A percentile compares a stretch with the other conserved stretches of the same genome.
These are phyloP conservation scores for Penicillium sp. DNA, from an alignment of 2,329 filamentous ascomycete genomes.

Conservation along the genomic window DNA sequence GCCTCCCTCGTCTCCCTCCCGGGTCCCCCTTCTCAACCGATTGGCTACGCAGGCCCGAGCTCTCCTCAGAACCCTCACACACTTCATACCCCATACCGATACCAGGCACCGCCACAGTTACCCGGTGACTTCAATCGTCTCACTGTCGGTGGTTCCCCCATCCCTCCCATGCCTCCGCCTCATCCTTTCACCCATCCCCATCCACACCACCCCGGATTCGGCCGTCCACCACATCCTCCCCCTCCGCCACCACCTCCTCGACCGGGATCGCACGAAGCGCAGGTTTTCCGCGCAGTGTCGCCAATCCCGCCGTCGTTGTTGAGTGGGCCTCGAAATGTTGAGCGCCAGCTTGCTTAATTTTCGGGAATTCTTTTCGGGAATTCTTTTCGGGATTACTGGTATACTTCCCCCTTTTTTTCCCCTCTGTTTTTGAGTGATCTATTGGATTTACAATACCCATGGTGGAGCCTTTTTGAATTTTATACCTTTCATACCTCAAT, in stretches of 20 bases:
- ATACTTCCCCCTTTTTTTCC: not conserved
- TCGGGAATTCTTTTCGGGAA: not conserved
- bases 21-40: constrained; percentile 42
- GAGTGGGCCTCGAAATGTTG: constrained; percentile 37
- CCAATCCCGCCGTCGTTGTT: constrained; percentile 27
- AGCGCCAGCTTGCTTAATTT: constrained; percentile 44
- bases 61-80: constrained; percentile 4
- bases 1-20: constrained; percentile 74
- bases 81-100: constrained; percentile 17
- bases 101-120: constrained; percentile 21
- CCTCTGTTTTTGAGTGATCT: not conserved
- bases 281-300: constrained; percentile 21
- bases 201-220: constrained; percentile 16
- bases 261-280: constrained; percentile 23
- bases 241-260: constrained; percentile 20
- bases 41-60: constrained; percentile 22
- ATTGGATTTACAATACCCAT: constrained; percentile 14
- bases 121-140: constrained; percentile 24
- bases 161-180: constrained; percentile 15
- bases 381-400: not conserved
- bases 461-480: not conserved
- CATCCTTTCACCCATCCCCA: constrained; percentile 15
- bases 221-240: constrained; percentile 16
- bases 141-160: constrained; percentile 15
- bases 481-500: not conserved